Evolutionary conservation across 2,329 filamentous ascomycete genomes (phyloP), one percentile per base, ranked within the genome.

Genomic region (Aspergillus sp.): DNA sequence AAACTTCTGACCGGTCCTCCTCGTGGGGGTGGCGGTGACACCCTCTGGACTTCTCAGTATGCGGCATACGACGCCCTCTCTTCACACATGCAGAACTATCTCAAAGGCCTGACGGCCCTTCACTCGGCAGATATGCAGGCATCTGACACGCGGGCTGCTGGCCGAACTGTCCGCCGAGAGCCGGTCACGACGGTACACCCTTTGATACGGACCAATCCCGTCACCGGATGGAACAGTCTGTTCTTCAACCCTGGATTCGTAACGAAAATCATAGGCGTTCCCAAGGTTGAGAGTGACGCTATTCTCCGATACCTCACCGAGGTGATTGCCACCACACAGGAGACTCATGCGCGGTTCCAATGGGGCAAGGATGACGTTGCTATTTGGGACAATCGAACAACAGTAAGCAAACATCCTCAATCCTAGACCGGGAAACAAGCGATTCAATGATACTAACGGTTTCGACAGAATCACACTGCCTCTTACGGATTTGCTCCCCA

Each of bases 281-380:
- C 84, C 2, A 84, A 85, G 63, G 79, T 78, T 0, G 84, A 85
- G 71, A 80, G 77, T 36, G 81, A 85, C 63, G 73, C 78, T 47
- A 83, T 85, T 62, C 78, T 85, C 60, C 67, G 71, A 2, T 79
- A 81, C 51, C 75, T 87, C 36, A 84, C 83, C 36, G 81, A 85
- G 65, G 75, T 86, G 24, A 78, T 86, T 6, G 73, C 81, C 2
- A 83, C 82, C 1, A 85, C 81, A 6, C 87, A 89, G 47, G 90
- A 92, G 72, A 80, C 89, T 60, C 88, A 91, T 66, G 87, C 85
- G 6, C 82, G 89, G 18, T 86, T 88, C 68, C 81, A 84, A 64
- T 89, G 87, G 87, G 79, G 81, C 49, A 82, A 85, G 62, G 82
- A 84, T 47, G 88, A 89, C 58, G 84, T 90, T 1, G 86, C 86